Evolutionary conservation across 2,329 filamentous ascomycete genomes (phyloP).

Genomic region (Claviceps pusilla): DNA sequence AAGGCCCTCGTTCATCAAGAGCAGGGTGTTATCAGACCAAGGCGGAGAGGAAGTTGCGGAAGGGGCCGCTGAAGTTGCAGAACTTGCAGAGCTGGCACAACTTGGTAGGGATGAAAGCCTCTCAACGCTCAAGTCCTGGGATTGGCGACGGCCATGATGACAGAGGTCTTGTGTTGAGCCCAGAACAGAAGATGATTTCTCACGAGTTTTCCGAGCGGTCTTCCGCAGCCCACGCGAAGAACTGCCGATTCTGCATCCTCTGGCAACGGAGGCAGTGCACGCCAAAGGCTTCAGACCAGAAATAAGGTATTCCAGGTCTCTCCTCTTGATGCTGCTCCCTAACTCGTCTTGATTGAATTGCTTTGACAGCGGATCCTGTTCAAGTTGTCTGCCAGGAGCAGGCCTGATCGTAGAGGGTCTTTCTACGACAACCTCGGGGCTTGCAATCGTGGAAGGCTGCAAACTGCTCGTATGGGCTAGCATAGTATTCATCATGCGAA

Average conservation of each 20-base stretch:
- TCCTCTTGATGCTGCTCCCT: neutral
- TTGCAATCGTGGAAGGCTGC: neutral
- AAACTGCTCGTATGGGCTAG: neutral
- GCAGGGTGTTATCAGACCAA: neutral
- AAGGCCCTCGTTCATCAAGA: neutral
- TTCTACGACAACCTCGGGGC: neutral
- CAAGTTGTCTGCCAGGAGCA: neutral
- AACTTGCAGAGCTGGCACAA: neutral
- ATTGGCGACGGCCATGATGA: neutral
- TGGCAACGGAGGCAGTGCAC: neutral
- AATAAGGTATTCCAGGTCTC: neutral
- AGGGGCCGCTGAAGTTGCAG: neutral
- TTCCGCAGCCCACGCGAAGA: neutral
- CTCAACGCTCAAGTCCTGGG: neutral
- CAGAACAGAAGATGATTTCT: neutral
- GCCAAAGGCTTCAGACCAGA: conserved; percentile 2
- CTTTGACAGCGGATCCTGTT: neutral
- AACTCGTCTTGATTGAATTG: neutral
- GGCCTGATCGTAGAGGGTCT: neutral
- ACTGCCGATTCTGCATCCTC: neutral
- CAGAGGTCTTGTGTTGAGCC: neutral
- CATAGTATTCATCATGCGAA: neutral
- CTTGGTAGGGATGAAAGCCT: neutral
- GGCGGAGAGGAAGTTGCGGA: neutral
- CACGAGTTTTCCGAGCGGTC: neutral